Percentiles rank a stretch among this genome's conserved stretches.
These are phyloP conservation scores for Pseudonitzschia delicatissima DNA, from an alignment of 108 stramenopile genomes.

Conservation along the genomic window DNA sequence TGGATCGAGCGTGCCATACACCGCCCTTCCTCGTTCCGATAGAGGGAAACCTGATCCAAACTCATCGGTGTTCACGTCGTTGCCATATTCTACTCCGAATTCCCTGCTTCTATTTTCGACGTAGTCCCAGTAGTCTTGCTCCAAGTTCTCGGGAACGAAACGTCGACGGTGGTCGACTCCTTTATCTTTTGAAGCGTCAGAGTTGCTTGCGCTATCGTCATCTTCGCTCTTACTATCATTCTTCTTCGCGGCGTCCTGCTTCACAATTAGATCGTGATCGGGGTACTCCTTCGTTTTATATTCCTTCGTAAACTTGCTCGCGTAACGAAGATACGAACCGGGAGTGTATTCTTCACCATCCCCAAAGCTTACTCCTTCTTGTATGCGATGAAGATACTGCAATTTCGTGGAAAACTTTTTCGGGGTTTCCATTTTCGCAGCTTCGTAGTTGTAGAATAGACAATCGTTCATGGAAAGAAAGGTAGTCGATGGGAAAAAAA, in stretches of 20 bases:
- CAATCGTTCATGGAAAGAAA: background rate
- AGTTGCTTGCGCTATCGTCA: background rate
- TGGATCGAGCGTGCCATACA: conserved; percentile 46
- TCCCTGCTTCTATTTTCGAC: conserved; percentile 75
- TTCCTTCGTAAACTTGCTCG: conserved; percentile 55
- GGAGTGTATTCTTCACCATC: conserved; percentile 90
- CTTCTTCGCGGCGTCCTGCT: background rate
- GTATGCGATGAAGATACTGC: conserved; percentile 77
- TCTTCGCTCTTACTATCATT: conserved; percentile 2
- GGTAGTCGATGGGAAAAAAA: background rate
- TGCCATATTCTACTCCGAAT: conserved; percentile 90
- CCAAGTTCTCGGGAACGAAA: conserved; percentile 71
- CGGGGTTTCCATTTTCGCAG: conserved; percentile 53
- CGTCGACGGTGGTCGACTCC: background rate
- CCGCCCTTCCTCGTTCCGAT: conserved; percentile 65
- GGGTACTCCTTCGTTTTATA: conserved; percentile 66
- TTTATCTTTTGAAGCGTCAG: background rate
- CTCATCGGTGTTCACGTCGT: conserved; percentile 87
- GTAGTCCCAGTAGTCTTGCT: conserved; percentile 94
- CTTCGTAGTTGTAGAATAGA: conserved; percentile 19
- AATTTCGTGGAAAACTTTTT: conserved; percentile 71
- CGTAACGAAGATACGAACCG: conserved; percentile 63
- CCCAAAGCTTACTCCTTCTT: conserved; percentile 90
- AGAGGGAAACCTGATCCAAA: conserved; percentile 93
- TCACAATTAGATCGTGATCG: conserved; percentile 31